Conservation (phyloP, 208 protist species). For the Trypanosomatidae sp. region DNA sequence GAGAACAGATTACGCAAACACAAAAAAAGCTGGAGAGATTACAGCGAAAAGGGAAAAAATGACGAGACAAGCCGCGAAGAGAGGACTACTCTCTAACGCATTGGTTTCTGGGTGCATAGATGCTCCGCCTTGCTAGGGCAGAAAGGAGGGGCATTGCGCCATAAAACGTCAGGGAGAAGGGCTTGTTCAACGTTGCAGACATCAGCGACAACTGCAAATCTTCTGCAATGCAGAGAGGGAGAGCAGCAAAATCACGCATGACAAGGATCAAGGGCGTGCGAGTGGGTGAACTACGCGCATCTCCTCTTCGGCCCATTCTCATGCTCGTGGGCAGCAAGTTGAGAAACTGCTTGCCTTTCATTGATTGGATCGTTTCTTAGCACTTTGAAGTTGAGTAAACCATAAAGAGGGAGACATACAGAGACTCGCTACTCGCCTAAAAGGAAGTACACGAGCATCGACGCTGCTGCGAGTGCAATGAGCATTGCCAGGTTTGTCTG, state of each 20-base stretch:
- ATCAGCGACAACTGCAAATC: not conserved
- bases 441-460: not conserved
- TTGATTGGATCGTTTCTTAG: not conserved
- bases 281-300: not conserved
- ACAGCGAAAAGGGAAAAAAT: not conserved
- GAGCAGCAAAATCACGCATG: not conserved
- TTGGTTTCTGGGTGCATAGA: not conserved
- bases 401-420: not conserved
- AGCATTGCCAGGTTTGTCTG: constrained; percentile 1
- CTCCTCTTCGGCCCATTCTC: not conserved
- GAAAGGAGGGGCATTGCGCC: not conserved
- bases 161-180: not conserved
- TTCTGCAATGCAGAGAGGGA: not conserved
- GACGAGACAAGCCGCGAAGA: not conserved
- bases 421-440: not conserved
- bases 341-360: constrained; percentile 4
- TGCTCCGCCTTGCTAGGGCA: not conserved
- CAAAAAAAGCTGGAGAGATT: not conserved
- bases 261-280: constrained; percentile 1
- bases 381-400: not conserved
- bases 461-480: not conserved
- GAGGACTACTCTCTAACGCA: not conserved
- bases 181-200: not conserved
- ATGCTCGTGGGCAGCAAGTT: not conserved
- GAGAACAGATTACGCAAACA: not conserved